These are phyloP conservation scores for Monosporozyma servazzii DNA, from an alignment of 805 yeast genomes.

Conservation along the genomic window DNA sequence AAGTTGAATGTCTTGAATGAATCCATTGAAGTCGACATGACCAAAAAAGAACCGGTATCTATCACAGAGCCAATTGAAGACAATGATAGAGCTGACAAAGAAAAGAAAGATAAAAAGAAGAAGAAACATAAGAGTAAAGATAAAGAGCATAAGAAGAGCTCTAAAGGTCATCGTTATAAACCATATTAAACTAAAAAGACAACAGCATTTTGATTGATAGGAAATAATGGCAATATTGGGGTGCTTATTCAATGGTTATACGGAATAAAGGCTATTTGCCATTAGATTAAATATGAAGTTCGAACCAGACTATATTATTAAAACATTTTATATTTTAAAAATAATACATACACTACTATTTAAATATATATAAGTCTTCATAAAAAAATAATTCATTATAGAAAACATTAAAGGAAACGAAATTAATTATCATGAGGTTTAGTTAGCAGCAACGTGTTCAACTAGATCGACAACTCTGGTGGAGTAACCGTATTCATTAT, in stretches of 20 bases:
- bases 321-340: too few species aligned
- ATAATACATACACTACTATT: too few species aligned
- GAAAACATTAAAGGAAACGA: neutral
- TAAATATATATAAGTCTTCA: too few species aligned
- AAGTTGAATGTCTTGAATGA: constrained; percentile 14
- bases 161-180: constrained; percentile 41
- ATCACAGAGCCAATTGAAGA: neutral
- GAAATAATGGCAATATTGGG: too few species aligned
- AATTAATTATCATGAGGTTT: neutral
- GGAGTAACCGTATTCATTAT: constrained; percentile 67
- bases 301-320: neutral
- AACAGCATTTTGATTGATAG: neutral
- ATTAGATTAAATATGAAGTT: too few species aligned
- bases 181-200: constrained; percentile 38
- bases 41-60: neutral
- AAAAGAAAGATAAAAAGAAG: constrained; percentile 6
- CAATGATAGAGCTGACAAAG: constrained; percentile 2
- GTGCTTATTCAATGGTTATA: neutral
- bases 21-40: neutral
- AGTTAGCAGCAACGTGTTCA: constrained; percentile 43
- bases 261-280: neutral
- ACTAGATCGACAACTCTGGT: constrained; percentile 67
- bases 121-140: constrained; percentile 31
- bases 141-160: constrained; percentile 29
- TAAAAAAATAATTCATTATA: too few species aligned